Percentiles rank a stretch among this genome's conserved stretches.
These are phyloP conservation scores for Cardamine resedifolia DNA, from an alignment of 345 rosid genomes.

Conservation along the genomic window DNA sequence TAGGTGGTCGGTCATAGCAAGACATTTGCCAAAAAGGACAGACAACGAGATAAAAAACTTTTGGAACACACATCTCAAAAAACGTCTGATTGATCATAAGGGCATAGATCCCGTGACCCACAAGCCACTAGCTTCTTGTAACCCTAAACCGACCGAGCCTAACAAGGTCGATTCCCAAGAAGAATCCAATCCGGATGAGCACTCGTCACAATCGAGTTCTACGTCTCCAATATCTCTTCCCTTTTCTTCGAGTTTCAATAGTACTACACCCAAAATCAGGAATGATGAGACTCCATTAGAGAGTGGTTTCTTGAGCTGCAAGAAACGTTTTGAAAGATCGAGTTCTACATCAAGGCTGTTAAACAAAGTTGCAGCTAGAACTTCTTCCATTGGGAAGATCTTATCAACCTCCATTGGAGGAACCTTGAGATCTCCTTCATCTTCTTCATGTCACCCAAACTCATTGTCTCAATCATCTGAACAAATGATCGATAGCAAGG, in stretches of 20 bases:
- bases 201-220: not conserved
- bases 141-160: not conserved
- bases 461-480: not conserved
- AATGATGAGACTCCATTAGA: not conserved
- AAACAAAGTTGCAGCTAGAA: conserved; percentile 22
- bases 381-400: not conserved
- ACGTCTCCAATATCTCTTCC: not conserved
- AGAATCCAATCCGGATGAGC: not conserved
- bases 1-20: conserved; percentile 59
- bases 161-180: not conserved
- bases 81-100: conserved; percentile 55
- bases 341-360: conserved; percentile 16
- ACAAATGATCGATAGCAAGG: not conserved
- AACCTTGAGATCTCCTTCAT: not conserved
- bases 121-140: conserved; percentile 34
- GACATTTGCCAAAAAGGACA: conserved; percentile 50
- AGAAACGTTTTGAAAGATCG: conserved; percentile 1
- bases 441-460: not conserved
- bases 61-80: conserved; percentile 61
- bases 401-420: conserved; percentile 12
- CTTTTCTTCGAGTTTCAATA: not conserved
- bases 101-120: conserved; percentile 61
- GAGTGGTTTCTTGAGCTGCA: not conserved
- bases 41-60: conserved; percentile 58
- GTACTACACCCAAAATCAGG: not conserved